A percentile compares a stretch with the other conserved stretches of the same genome.
phyloP scores from a whole-genome alignment of 2,329 filamentous ascomycete genomes.

The Phoma herbarum region DNA sequence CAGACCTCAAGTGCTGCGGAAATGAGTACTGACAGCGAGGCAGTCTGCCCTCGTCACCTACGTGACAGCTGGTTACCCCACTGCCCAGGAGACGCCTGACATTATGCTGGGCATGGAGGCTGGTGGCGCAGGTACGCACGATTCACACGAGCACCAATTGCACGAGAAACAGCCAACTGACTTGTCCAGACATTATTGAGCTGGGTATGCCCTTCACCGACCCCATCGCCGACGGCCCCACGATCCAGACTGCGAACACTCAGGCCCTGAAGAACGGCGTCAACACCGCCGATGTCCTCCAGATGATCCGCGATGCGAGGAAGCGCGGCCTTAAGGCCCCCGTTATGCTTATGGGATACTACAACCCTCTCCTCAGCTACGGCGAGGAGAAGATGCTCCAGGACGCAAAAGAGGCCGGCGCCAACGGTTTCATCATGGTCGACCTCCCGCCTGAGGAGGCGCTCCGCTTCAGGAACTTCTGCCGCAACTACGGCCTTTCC shows the following conservation, averaged over 20 bases:
- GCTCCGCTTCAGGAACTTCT: constrained; percentile 86
- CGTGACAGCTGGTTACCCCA: constrained; percentile 93
- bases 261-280: constrained; percentile 88
- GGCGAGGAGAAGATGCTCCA: constrained; percentile 88
- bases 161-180: constrained; percentile 26
- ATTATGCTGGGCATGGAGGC: constrained; percentile 90
- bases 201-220: constrained; percentile 97
- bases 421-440: constrained; percentile 97
- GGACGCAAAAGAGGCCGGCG: constrained; percentile 82
- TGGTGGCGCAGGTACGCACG: constrained; percentile 79
- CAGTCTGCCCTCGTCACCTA: constrained; percentile 91
- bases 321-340: constrained; percentile 79
- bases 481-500: constrained; percentile 80
- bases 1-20: background rate
- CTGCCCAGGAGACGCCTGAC: constrained; percentile 79
- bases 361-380: constrained; percentile 93
- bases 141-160: constrained; percentile 6
- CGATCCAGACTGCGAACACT: constrained; percentile 95
- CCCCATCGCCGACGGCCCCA: constrained; percentile 96
- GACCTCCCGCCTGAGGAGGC: constrained; percentile 97
- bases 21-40: constrained; percentile 22
- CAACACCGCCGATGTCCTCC: constrained; percentile 78
- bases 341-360: constrained; percentile 97
- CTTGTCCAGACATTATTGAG: constrained; percentile 81
- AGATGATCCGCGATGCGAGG: constrained; percentile 84